Conservation (phyloP, 805 yeast species). For the Tetrapisispora taiwanensis region DNA sequence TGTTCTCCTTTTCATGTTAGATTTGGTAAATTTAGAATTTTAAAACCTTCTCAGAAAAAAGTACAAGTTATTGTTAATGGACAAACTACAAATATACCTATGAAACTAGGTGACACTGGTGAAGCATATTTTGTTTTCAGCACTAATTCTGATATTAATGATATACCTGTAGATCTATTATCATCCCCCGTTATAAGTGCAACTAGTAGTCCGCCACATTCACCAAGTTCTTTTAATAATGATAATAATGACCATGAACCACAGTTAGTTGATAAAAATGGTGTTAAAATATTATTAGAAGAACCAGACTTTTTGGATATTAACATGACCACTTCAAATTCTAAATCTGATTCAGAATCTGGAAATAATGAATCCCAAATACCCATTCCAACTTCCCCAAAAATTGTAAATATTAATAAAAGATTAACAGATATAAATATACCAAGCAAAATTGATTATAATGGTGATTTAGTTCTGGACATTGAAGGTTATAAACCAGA, state of each 20-base stretch:
- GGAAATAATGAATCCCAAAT: background rate
- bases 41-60: conserved; percentile 91
- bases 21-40: conserved; percentile 86
- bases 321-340: conserved; percentile 2
- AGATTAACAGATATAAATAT: conserved; percentile 63
- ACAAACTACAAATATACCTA: conserved; percentile 68
- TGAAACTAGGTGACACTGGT: conserved; percentile 96
- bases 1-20: conserved; percentile 96
- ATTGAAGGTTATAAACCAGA: conserved; percentile 94
- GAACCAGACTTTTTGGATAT: conserved; percentile 30
- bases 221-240: conserved; percentile 12
- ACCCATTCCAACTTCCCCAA: conserved; percentile 1
- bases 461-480: conserved; percentile 84
- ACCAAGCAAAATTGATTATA: conserved; percentile 77
- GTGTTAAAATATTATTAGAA: conserved; percentile 11
- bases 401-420: conserved; percentile 41
- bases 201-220: conserved; percentile 47
- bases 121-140: conserved; percentile 97
- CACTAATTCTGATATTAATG: conserved; percentile 45
- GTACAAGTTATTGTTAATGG: conserved; percentile 85
- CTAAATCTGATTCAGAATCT: background rate
- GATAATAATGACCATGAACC: conserved; percentile 5
- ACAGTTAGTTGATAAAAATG: conserved; percentile 2
- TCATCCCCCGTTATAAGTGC: conserved; percentile 81
- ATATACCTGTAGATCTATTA: conserved; percentile 66